Percentiles rank a stretch among this genome's conserved stretches.
Evolutionary conservation across 441 rosid species (phyloP).

Genomic region (Adansonia rubrostipa): DNA sequence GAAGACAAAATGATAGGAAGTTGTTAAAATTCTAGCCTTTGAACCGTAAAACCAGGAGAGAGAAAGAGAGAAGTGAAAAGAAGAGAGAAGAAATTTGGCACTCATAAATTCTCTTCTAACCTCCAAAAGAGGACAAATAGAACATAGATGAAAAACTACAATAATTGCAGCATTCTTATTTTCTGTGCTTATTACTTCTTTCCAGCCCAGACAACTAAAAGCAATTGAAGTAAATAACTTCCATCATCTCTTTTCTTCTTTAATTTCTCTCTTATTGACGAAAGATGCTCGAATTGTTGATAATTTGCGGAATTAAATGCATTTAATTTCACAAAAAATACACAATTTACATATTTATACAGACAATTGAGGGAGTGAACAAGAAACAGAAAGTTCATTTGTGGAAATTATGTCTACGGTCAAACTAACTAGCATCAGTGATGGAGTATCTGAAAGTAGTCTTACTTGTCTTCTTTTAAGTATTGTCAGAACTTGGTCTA

Average conservation of each 20-base stretch:
- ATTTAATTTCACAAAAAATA: not conserved
- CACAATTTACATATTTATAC: not conserved
- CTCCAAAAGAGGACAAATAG: not conserved
- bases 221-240: not conserved
- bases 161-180: not conserved
- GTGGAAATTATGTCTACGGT: not conserved
- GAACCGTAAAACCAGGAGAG: not conserved
- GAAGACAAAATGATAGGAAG: not conserved
- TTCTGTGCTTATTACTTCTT: not conserved
- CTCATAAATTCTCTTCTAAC: not conserved
- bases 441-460: slow-evolving; percentile 19
- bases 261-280: not conserved
- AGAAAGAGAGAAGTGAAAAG: not conserved
- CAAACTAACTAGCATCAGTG: not conserved
- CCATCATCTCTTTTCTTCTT: not conserved
- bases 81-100: not conserved
- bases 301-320: not conserved
- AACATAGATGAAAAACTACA: slow-evolving; percentile 1
- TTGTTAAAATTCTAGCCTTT: slow-evolving; percentile 4
- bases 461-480: slow-evolving; percentile 80
- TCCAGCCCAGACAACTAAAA: not conserved
- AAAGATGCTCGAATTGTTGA: not conserved
- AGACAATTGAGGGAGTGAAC: not conserved
- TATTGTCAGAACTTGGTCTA: slow-evolving; percentile 93
- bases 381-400: not conserved